Percentiles rank a stretch among this genome's conserved stretches.
Conservation (phyloP, 305 asterid species). For the Withania somnifera region DNA sequence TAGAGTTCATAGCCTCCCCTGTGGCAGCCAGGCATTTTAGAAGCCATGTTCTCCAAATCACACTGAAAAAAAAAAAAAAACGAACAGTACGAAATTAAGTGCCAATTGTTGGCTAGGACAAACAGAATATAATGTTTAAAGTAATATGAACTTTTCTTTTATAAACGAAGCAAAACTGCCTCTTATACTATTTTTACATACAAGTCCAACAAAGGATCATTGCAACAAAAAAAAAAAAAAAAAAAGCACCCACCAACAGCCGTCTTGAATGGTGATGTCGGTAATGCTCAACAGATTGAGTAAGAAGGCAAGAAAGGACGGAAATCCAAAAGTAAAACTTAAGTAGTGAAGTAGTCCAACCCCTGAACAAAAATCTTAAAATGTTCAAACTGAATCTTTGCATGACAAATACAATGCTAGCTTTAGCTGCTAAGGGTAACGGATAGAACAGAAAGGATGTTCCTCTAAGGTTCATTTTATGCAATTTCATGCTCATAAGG, state of each 20-base stretch:
- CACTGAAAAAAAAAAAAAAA: conserved; percentile 26
- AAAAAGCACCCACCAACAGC: not conserved
- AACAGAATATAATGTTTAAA: not conserved
- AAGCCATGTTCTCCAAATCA: conserved; percentile 31
- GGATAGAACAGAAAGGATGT: not conserved
- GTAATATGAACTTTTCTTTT: not conserved
- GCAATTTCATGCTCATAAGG: not conserved
- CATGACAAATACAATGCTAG: not conserved
- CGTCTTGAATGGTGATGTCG: not conserved
- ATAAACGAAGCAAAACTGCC: not conserved
- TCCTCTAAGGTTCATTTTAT: not conserved
- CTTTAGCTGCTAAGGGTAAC: not conserved
- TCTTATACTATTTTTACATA: not conserved
- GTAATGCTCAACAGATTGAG: not conserved
- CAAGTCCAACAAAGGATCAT: not conserved
- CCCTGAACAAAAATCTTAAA: not conserved
- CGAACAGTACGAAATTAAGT: not conserved
- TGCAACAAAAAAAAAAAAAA: not conserved
- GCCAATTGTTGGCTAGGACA: not conserved
- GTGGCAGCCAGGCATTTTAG: conserved; percentile 91
- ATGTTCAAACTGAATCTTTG: not conserved
- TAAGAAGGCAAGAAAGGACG: not conserved
- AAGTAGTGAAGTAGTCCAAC: not conserved
- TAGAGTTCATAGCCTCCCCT: conserved; percentile 83
- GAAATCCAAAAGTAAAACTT: not conserved